phyloP scores from a whole-genome alignment of 345 rosid species.

The Triadica sebifera region DNA sequence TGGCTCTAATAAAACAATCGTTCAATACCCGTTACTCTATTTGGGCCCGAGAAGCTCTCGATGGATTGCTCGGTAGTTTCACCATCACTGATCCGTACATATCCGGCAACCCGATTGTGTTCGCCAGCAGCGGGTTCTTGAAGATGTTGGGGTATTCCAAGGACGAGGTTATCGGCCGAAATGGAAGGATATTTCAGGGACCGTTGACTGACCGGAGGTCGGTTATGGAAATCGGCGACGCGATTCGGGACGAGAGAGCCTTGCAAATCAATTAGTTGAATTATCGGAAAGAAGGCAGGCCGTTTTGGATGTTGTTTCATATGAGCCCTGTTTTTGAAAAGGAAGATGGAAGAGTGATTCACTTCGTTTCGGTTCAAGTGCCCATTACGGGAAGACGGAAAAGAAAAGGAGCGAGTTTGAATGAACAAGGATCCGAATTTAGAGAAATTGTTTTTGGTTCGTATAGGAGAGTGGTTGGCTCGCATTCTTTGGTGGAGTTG shows the following conservation, averaged over 20 bases:
- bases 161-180: slow-evolving; percentile 71
- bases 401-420: slow-evolving; percentile 34
- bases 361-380: slow-evolving; percentile 86
- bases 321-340: slow-evolving; percentile 65
- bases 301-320: slow-evolving; percentile 86
- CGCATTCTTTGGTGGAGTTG: slow-evolving; percentile 44
- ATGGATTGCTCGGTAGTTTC: slow-evolving; percentile 68
- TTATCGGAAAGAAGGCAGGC: slow-evolving; percentile 81
- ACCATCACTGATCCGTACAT: slow-evolving; percentile 85
- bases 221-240: slow-evolving; percentile 80
- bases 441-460: slow-evolving; percentile 58
- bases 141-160: slow-evolving; percentile 68
- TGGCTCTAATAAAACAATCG: slow-evolving; percentile 48
- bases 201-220: slow-evolving; percentile 67
- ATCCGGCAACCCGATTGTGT: slow-evolving; percentile 86
- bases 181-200: slow-evolving; percentile 82
- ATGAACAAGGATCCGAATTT: slow-evolving; percentile 38
- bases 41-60: slow-evolving; percentile 62
- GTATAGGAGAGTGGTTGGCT: slow-evolving; percentile 74
- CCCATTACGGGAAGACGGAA: slow-evolving; percentile 43
- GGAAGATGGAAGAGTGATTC: slow-evolving; percentile 57
- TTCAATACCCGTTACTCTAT: slow-evolving; percentile 48
- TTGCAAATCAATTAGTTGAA: slow-evolving; percentile 62
- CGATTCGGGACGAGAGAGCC: slow-evolving; percentile 69
- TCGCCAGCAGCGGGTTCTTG: slow-evolving; percentile 70